A percentile compares a stretch with the other conserved stretches of the same genome.
Evolutionary conservation across 352 stramenopile species (phyloP).

Genomic region (Phytopythium oedochilum): DNA sequence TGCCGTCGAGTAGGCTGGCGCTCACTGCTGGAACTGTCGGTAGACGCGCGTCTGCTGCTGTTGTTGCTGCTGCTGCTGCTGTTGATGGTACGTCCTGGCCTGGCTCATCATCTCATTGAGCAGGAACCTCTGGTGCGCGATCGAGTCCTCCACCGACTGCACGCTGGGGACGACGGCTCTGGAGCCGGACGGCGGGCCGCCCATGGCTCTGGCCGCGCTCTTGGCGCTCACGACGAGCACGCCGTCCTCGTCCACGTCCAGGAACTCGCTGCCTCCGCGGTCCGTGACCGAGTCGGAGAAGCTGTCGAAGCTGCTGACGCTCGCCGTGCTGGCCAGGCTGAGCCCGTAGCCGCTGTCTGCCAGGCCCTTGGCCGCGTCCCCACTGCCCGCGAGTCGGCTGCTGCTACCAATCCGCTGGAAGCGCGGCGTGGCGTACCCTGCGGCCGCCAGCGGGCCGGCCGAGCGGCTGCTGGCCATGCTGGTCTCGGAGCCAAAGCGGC

Average conservation of each 20-base stretch:
- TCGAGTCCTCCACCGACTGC: slow-evolving; percentile 50
- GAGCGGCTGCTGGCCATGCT: neutral
- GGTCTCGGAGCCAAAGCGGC: neutral
- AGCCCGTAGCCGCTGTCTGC: slow-evolving; percentile 7
- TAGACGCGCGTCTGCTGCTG: slow-evolving; percentile 16
- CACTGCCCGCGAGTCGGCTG: neutral
- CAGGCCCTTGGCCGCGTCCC: neutral
- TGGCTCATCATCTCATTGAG: slow-evolving; percentile 64
- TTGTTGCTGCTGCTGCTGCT: slow-evolving; percentile 24
- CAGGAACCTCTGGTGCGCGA: slow-evolving; percentile 56
- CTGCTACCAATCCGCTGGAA: slow-evolving; percentile 1
- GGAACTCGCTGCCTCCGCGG: slow-evolving; percentile 19
- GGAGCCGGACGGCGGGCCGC: neutral
- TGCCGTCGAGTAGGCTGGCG: neutral
- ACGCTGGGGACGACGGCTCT: slow-evolving; percentile 14
- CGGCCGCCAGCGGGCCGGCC: neutral
- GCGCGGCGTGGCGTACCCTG: neutral
- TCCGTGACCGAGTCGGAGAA: slow-evolving; percentile 20
- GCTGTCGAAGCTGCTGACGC: slow-evolving; percentile 39
- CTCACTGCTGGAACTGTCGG: slow-evolving; percentile 1
- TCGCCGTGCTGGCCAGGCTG: slow-evolving; percentile 34
- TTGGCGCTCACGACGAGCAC: slow-evolving; percentile 33
- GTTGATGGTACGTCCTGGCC: slow-evolving; percentile 35
- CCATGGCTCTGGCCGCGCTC: slow-evolving; percentile 20
- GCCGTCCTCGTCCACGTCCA: slow-evolving; percentile 32